Conservation (phyloP, 202 grass and related monocot species). For the Eragrostis tef region DNA sequence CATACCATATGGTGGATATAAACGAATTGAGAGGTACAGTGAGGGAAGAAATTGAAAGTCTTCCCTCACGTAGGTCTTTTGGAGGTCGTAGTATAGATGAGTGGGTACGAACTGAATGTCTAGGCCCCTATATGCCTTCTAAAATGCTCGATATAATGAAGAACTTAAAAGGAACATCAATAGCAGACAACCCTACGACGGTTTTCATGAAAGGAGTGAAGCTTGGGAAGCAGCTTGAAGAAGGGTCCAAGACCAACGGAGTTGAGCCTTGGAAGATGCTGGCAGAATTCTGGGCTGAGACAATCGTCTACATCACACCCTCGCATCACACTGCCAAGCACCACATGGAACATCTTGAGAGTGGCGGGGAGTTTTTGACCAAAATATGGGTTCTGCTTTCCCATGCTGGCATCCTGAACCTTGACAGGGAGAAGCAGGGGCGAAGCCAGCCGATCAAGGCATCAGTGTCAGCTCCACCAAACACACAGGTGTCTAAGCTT, state of each 20-base stretch:
- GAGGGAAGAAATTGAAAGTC: not conserved
- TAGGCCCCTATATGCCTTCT: fast-evolving
- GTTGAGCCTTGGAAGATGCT: not conserved
- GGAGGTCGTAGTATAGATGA: too few relatives aligned
- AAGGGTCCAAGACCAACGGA: not conserved
- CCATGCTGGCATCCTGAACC: not conserved
- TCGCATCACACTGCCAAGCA: not conserved
- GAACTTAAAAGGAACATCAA: not conserved
- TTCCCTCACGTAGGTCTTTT: too few relatives aligned
- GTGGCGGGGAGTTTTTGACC: conserved; percentile 7
- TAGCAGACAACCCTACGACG: not conserved
- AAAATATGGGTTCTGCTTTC: conserved; percentile 8
- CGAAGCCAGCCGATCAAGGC: too few relatives aligned
- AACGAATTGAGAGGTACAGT: fast-evolving
- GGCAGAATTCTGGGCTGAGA: not conserved
- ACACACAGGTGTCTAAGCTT: too few relatives aligned
- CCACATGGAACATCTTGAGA: not conserved
- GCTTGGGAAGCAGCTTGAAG: conserved; percentile 6
- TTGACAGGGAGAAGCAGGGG: not conserved
- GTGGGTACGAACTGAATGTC: too few relatives aligned
- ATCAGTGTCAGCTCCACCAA: too few relatives aligned
- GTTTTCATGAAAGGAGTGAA: not conserved
- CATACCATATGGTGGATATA: not conserved
- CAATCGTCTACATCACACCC: not conserved
- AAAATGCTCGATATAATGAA: not conserved